Evolutionary conservation across 495 filamentous ascomycete species (phyloP), one percentile per base, ranked within the genome.

Genomic region (Aspergillus steynii): DNA sequence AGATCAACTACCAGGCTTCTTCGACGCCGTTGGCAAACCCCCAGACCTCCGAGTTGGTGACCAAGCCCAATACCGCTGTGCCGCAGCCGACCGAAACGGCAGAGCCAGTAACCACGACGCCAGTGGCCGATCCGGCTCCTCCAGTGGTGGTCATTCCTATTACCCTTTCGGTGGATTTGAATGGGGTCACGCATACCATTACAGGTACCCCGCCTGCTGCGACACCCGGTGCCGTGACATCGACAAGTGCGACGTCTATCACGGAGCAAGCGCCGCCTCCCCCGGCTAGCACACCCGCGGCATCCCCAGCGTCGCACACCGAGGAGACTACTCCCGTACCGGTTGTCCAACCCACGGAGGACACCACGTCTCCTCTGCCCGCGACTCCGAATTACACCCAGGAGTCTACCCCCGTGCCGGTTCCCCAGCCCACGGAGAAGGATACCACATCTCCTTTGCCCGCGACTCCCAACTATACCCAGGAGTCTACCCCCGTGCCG

Each of bases 121-220:
- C 63, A 57, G 60, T 50, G 55, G 63, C 31, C 61, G 65, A 45
- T 53, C 52, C 26, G 55, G 60, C 53, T 55, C 68, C 46, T 57
- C 62, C 50, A 54, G 71, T 62, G 51, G 69, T 67, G 6, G 66
- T 61, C 55, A 58, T 65, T 31, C 72, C 56, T 14, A 61, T 72
- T 10, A 69, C 65, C 27, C 58, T 73, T 14, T 73, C 67, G 3
- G 62, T 73, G 29, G 71, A 68, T 50, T 34, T 50, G n/a, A 45
- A 69, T 53, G 71, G 71, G 49, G 56, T 59, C 28, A 68, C 71
- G 5, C 66, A 68, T 48, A 71, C 71, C 3, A 64, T 70, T 28
- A 65, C 66, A 12, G 66, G 65, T 28, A 63, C 59, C 12, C 45
- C 55, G 5, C 52, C 64, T n/a, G 50, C 52, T 5, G 20, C 15